A percentile compares a stretch with the other conserved stretches of the same genome.
Conservation (phyloP, 1,139 yeast species). For the Geotrichum cucujoidarum region DNA sequence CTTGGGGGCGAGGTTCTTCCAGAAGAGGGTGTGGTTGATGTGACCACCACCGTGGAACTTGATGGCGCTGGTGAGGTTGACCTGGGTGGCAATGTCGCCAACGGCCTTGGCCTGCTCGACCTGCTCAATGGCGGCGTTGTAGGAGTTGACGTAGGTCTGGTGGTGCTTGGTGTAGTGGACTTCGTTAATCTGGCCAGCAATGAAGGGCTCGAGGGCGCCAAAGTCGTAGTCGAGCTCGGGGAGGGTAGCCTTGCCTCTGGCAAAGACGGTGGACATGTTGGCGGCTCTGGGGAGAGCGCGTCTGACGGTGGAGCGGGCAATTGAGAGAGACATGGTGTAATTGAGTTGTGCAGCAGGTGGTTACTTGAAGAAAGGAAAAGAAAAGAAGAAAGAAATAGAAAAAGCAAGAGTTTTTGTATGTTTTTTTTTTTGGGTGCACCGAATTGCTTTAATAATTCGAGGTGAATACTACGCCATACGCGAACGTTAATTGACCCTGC, state of each 20-base stretch:
- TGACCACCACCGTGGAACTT: slow-evolving; percentile 96
- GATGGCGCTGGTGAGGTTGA: slow-evolving; percentile 67
- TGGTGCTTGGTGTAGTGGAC: slow-evolving; percentile 90
- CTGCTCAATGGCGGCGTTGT: slow-evolving; percentile 77
- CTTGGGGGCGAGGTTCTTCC: slow-evolving; percentile 86
- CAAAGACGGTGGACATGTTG: slow-evolving; percentile 14
- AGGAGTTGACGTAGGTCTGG: slow-evolving; percentile 88
- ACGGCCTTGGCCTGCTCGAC: slow-evolving; percentile 62
- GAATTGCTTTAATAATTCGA: no score
- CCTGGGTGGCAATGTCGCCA: slow-evolving; percentile 64
- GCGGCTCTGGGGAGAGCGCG: slow-evolving; percentile 15
- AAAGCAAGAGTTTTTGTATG: not conserved
- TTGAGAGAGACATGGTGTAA: slow-evolving; percentile 15
- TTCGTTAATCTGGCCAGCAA: slow-evolving; percentile 86
- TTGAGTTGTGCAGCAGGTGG: not conserved
- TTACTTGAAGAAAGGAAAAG: not conserved
- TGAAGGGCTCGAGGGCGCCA: slow-evolving; percentile 84
- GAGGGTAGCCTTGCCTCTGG: slow-evolving; percentile 47
- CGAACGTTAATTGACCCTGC: no score
- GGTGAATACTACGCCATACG: no score
- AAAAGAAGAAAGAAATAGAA: not conserved
- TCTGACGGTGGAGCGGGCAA: slow-evolving; percentile 18
- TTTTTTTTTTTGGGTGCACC: not conserved
- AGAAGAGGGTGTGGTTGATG: slow-evolving; percentile 79
- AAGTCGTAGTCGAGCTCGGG: slow-evolving; percentile 88